Base-by-base conservation (phyloP, 108 stramenopile species). In the Stephanodiscus minutulus region DNA sequence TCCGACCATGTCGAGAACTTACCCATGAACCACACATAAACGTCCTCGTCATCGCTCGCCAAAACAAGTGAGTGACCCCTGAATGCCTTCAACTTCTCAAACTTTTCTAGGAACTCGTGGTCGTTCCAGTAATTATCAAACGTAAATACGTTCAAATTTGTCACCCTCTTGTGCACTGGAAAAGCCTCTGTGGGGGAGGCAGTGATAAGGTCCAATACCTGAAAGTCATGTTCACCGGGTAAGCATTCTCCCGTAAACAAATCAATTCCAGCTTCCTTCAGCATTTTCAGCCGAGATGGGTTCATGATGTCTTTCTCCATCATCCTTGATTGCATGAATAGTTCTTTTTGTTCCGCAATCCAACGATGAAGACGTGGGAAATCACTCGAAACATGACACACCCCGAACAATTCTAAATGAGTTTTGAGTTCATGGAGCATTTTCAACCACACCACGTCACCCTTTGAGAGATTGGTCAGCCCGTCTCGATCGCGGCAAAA, bases 221-320 rank as follows among this genome's bases (percentile, higher is more conserved):
- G 55, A 25, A 72, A 22, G 52, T 53, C 52, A 9, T 21, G 22
- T 53, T 27, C 24, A 33, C 35, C 21, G 7, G 77, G 77, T n/a
- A 61, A 67, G 48, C 69, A 79, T 39, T 79, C 77, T 72, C 69
- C 70, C 20, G 71, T 67, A 36, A 72, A 79, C 33, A 79, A 72
- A 49, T 79, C 77, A 55, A 72, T 48, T 7, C 77, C 77, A 43
- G 65, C 65, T 29, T 79, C 70, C 36, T 35, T 79, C 37, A 79
- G 60, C 77, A 79, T 67, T 61, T 50, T 43, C 9, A 72, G 39
- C 47, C 77, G 65, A 13, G 64, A 57, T 44, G 49, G 22, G 22
- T 79, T 71, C 49, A 79, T 66, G 52, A 72, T 47, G 12, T 61
- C 77, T 61, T 61, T 31, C 39, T 36, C 71, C n/a, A 65, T 52